phyloP scores from a whole-genome alignment of 2,329 filamentous ascomycete species.

The Penicillium sp. region DNA sequence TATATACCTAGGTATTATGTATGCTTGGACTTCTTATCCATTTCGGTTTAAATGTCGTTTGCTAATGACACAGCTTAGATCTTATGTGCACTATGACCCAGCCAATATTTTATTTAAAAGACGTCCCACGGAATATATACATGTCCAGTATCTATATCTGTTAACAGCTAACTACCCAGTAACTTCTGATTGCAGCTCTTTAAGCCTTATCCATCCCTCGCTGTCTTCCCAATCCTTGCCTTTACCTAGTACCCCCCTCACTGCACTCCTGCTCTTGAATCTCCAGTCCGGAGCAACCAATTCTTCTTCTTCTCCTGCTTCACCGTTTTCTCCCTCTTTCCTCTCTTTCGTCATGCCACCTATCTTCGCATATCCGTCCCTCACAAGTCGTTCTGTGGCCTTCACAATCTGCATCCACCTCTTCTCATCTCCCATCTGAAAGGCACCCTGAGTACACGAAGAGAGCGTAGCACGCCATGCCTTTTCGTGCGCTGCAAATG shows the following conservation, averaged over 20 bases:
- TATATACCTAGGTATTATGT: no score
- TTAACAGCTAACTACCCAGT: constrained; percentile 18
- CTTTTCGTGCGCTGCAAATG: constrained; percentile 81
- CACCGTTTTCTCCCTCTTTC: constrained; percentile 35
- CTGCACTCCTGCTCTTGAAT: constrained; percentile 79
- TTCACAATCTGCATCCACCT: constrained; percentile 71
- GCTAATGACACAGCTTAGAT: background rate
- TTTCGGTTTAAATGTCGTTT: no score
- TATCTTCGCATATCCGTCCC: constrained; percentile 74
- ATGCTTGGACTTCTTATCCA: background rate
- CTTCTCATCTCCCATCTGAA: constrained; percentile 53
- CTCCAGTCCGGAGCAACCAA: constrained; percentile 77
- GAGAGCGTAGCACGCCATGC: constrained; percentile 71
- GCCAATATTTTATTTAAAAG: background rate
- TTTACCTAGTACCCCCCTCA: constrained; percentile 77
- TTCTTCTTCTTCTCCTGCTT: constrained; percentile 37
- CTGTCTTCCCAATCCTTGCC: constrained; percentile 72
- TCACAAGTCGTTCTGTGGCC: constrained; percentile 73
- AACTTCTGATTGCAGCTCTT: constrained; percentile 36
- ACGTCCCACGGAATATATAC: background rate
- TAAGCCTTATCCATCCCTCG: constrained; percentile 37
- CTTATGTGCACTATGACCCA: no score
- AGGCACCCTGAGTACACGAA: constrained; percentile 41
- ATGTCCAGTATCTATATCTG: background rate
- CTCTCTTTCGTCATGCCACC: constrained; percentile 58